phyloP scores from a whole-genome alignment of 805 yeast genomes.

The Candida ascalaphidarum region DNA sequence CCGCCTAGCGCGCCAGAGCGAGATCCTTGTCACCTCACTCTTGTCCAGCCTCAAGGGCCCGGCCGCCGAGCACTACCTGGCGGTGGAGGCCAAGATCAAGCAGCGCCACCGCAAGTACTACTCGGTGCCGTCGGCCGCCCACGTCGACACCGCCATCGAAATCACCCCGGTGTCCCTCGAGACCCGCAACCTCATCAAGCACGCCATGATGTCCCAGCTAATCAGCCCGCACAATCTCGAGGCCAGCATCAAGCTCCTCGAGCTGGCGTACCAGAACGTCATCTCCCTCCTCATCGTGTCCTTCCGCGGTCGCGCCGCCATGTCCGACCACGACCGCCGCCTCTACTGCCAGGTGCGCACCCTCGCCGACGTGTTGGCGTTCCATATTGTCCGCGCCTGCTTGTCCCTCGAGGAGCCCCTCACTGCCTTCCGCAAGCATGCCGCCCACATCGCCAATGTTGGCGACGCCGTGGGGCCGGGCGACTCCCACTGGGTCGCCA shows the following conservation, averaged over 20 bases:
- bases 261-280: constrained; percentile 23
- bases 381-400: constrained; percentile 55
- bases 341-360: constrained; percentile 28
- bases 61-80: constrained; percentile 25
- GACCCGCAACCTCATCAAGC: constrained; percentile 28
- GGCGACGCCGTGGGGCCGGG: constrained; percentile 13
- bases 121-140: constrained; percentile 18
- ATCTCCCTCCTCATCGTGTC: constrained; percentile 14
- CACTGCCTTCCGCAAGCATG: constrained; percentile 55
- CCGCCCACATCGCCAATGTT: constrained; percentile 51
- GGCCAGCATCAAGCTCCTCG: constrained; percentile 18
- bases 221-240: constrained; percentile 25
- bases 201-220: constrained; percentile 23
- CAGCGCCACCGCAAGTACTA: constrained; percentile 30
- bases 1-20: constrained; percentile 14
- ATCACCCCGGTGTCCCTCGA: constrained; percentile 30
- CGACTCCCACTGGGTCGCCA: constrained; percentile 42
- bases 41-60: constrained; percentile 18
- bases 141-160: constrained; percentile 18
- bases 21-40: constrained; percentile 20
- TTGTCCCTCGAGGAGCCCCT: constrained; percentile 52
- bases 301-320: no score
- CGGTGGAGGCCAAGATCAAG: constrained; percentile 21
- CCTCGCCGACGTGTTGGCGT: constrained; percentile 51
- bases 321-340: constrained; percentile 16